Conservation (phyloP, 2,329 filamentous ascomycete species). For the Colletotrichum gigasporum region DNA sequence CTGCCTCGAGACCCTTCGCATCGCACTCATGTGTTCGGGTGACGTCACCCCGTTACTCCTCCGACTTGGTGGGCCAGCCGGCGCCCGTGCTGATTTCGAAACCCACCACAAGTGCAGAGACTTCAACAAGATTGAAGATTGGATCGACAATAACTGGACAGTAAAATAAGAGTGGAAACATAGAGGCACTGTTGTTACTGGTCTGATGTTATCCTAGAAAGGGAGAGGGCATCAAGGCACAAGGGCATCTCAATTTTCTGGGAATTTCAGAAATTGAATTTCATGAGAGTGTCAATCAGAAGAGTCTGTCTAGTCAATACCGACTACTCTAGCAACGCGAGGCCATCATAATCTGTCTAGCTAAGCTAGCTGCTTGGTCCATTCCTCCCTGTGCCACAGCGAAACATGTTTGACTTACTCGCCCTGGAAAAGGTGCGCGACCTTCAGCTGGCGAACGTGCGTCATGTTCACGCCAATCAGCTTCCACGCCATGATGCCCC, state of each 20-base stretch:
- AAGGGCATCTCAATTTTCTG: too few relatives aligned
- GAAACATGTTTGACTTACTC: neutral
- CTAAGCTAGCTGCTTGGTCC: too few relatives aligned
- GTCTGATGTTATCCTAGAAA: too few relatives aligned
- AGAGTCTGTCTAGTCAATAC: too few relatives aligned
- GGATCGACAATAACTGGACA: slow-evolving; percentile 30
- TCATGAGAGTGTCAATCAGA: too few relatives aligned
- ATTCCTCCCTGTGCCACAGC: too few relatives aligned
- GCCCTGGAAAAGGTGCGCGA: neutral
- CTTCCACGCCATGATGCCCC: slow-evolving; percentile 64
- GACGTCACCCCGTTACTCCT: slow-evolving; percentile 32
- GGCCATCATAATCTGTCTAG: too few relatives aligned
- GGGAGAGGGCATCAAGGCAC: too few relatives aligned
- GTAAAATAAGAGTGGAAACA: neutral
- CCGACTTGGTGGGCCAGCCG: slow-evolving; percentile 9
- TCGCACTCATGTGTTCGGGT: slow-evolving; percentile 32
- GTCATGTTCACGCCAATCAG: slow-evolving; percentile 56
- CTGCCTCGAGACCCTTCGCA: slow-evolving; percentile 32
- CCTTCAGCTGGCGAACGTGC: slow-evolving; percentile 1
- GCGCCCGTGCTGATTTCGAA: slow-evolving; percentile 29
- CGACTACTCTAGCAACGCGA: too few relatives aligned
- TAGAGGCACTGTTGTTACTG: too few relatives aligned
- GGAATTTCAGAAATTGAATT: too few relatives aligned
- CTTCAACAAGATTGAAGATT: slow-evolving; percentile 32
- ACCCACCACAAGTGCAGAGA: slow-evolving; percentile 33